Conservation (phyloP, 352 stramenopile species). For the Globisporangium radiosum region DNA sequence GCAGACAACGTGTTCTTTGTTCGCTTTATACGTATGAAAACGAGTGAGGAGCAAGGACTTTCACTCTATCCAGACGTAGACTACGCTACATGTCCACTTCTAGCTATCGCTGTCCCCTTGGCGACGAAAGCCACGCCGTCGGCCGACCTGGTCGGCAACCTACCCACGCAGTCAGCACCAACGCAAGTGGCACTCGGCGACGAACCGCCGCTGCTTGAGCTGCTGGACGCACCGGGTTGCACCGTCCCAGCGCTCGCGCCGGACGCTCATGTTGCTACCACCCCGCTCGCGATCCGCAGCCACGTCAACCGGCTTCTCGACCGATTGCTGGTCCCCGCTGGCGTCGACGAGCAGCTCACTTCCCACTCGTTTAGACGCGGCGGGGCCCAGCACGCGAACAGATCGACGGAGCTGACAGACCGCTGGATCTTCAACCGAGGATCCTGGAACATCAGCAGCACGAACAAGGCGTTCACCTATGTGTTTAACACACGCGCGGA, state of each 20-base stretch:
- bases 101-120: neutral
- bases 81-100: neutral
- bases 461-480: constrained; percentile 9
- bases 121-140: neutral
- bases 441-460: constrained; percentile 3
- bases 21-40: neutral
- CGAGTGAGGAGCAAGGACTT: neutral
- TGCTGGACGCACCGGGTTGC: neutral
- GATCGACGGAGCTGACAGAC: neutral
- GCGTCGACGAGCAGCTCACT: constrained; percentile 6
- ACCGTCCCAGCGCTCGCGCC: neutral
- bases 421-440: constrained; percentile 5
- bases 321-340: neutral
- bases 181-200: neutral
- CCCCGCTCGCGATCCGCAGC: constrained; percentile 8
- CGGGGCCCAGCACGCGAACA: neutral
- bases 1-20: neutral
- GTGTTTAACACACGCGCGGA: constrained; percentile 7
- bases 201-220: neutral
- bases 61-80: neutral
- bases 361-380: constrained; percentile 21
- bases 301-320: constrained; percentile 19
- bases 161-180: neutral
- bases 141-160: neutral
- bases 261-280: neutral